Evolutionary conservation across 441 rosid genomes (phyloP), one percentile per base, ranked within the genome.

Genomic region (Brassica hybrid): DNA sequence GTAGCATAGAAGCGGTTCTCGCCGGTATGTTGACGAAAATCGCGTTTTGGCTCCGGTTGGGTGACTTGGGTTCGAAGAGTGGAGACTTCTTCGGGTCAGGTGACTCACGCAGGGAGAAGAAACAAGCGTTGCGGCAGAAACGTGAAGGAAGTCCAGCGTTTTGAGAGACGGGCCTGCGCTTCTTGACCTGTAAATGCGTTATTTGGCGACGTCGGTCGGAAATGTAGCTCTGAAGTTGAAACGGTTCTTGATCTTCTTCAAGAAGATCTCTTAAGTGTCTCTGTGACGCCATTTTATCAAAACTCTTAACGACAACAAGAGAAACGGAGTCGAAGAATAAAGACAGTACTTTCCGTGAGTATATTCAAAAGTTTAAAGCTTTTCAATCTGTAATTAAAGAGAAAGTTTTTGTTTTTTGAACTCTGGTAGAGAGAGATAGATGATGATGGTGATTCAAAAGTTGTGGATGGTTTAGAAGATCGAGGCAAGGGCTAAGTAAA

Each of bases 231-330:
- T 84, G 76, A 75, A 94, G 90, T 23, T 82, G 81, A 80, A 94
- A 94, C 0, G 99, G 99, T 2, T 92, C 99, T 78, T 94, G 99
- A 79, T 92, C 96, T 74, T 92, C 94, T 61, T 85, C 80, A 7
- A 94, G 76, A 50, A 94, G 88, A 83, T 92, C 90, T 38, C 82
- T 88, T 56, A 94, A 73, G 16, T 82, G 88, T 84, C 79, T 88
- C 71, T 85, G 89, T 14, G 88, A 82, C 86, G 86, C 83, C 85
- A 81, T 79, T 23, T 17, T 67, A n/a, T n/a, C 77, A 71, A 71
- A 52, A 71, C 45, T 63, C 41, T 5, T 19, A 74, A 56, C 65
- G 56, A 59, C 7, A 56, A 57, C 16, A 41, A 18, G 18, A 27
- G 1, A 64, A 71, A 13, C 64, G 68, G 74, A 78, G 48, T 52